Evolutionary conservation across 352 stramenopile species (phyloP), one percentile per base, ranked within the genome.

Genomic region (Pythium myriotylum): DNA sequence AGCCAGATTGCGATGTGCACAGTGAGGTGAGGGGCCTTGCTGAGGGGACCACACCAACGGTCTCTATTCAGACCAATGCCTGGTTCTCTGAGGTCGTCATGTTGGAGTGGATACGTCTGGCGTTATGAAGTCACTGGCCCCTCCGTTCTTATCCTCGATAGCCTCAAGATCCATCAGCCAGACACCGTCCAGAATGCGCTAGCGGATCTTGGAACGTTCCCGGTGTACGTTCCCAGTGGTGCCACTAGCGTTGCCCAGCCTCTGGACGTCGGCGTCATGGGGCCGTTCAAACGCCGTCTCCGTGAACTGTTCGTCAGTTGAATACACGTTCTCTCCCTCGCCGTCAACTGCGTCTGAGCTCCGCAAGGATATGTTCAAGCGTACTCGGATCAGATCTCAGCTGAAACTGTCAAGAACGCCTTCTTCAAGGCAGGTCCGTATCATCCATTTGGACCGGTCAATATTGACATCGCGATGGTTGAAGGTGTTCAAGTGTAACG

Each of bases 191-290:
- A 24, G 29, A 35, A 42, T 2, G 41, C 29, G 1, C 39, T 66
- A 14, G 50, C 59, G 14, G 59, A 60, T 3, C 12, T 66, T 9
- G 59, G 59, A 1, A 66, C 49, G 0, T 43, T 27, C 12, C 16
- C 23, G 19, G 32, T 50, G 9, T 54, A 66, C 35, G 59, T 66
- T 1, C 59, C 49, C 19, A 50, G 33, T 5, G 59, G 58, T 0
- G 27, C 23, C n/a, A 66, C 50, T 3, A 33, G 29, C 12, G 42
- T 66, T 8, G 37, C 49, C 9, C 59, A 66, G 51, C 59, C 59
- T 1, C 59, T 66, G 2, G 59, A 60, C 23, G 59, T 66, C 1
- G 41, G 59, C 8, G n/a, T 60, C 4, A 66, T 66, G 49, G 56
- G 26, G 0, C 59, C 50, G 2, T 66, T 66, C 42, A 60, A 66